Evolutionary conservation across 768 basidiomycete genomes (phyloP).

Genomic region (Termitomyces sp.): DNA sequence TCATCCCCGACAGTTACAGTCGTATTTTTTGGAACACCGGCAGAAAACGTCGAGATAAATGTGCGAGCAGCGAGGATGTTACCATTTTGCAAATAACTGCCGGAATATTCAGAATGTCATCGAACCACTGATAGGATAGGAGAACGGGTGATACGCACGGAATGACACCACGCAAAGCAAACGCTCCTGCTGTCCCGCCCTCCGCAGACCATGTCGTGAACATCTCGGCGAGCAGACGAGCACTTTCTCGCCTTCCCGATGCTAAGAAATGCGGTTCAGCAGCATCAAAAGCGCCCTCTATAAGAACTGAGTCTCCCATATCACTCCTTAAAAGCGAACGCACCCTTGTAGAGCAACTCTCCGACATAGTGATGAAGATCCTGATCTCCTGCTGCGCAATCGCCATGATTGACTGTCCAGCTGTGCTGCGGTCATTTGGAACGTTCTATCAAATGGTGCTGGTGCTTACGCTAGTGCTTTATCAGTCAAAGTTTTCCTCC

Average conservation of each 20-base stretch:
- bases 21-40: slow-evolving; percentile 48
- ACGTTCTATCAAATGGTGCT: background rate
- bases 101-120: background rate
- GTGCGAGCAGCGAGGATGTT: slow-evolving; percentile 90
- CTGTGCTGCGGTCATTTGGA: slow-evolving; percentile 33
- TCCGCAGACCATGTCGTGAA: slow-evolving; percentile 71
- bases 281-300: slow-evolving; percentile 68
- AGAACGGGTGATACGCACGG: slow-evolving; percentile 49
- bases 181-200: slow-evolving; percentile 53
- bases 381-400: slow-evolving; percentile 85
- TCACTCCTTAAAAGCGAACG: background rate
- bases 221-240: slow-evolving; percentile 79
- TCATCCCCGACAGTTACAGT: slow-evolving; percentile 45
- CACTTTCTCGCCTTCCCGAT: slow-evolving; percentile 86
- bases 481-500: slow-evolving; percentile 89
- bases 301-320: background rate
- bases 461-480: slow-evolving; percentile 72
- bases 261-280: slow-evolving; percentile 84
- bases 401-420: slow-evolving; percentile 78
- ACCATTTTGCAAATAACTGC: slow-evolving; percentile 74
- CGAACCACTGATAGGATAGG: background rate
- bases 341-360: slow-evolving; percentile 82
- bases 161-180: slow-evolving; percentile 80
- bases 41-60: slow-evolving; percentile 81
- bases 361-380: slow-evolving; percentile 88